phyloP scores from a whole-genome alignment of 139 green algal species.

The Gonium pectorale region DNA sequence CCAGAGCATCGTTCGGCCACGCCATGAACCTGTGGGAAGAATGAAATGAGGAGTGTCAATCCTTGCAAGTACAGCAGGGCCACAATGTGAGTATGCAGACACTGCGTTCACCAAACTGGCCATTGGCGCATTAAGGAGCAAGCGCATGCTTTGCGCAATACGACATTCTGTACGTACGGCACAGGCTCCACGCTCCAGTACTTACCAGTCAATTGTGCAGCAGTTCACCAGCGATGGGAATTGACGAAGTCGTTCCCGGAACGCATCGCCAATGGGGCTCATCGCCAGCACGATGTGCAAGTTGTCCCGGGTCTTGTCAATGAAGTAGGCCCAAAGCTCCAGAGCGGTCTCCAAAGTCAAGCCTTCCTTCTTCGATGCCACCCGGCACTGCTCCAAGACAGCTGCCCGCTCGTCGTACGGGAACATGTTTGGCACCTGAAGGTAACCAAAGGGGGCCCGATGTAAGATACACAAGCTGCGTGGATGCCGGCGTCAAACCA shows the following conservation, averaged over 20 bases:
- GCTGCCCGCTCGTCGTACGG: conserved; percentile 76
- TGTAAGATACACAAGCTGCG: too few species aligned
- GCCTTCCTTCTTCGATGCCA: conserved; percentile 57
- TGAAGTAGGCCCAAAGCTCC: conserved; percentile 63
- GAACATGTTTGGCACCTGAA: conserved; percentile 88
- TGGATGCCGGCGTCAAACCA: too few species aligned
- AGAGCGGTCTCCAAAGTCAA: conserved; percentile 57
- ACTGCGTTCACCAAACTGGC: too few species aligned
- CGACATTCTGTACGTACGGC: too few species aligned
- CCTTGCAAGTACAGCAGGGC: too few species aligned
- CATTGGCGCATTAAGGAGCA: too few species aligned
- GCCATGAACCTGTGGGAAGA: conserved; percentile 62
- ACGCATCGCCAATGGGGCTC: conserved; percentile 78
- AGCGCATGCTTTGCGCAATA: too few species aligned
- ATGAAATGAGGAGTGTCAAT: too few species aligned
- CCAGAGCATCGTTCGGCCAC: conserved; percentile 79
- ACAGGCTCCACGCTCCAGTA: too few species aligned
- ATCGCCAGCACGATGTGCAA: conserved; percentile 84
- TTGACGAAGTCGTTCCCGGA: conserved; percentile 78
- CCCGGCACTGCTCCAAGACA: conserved; percentile 63
- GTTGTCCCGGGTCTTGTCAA: conserved; percentile 66
- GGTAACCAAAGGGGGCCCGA: too few species aligned
- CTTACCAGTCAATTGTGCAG: conserved; percentile 84
- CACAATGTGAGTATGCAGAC: too few species aligned
- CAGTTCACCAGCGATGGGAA: conserved; percentile 88